Base-by-base conservation (phyloP, 78 protist genomes). In the Creolimax fragrantissima region DNA sequence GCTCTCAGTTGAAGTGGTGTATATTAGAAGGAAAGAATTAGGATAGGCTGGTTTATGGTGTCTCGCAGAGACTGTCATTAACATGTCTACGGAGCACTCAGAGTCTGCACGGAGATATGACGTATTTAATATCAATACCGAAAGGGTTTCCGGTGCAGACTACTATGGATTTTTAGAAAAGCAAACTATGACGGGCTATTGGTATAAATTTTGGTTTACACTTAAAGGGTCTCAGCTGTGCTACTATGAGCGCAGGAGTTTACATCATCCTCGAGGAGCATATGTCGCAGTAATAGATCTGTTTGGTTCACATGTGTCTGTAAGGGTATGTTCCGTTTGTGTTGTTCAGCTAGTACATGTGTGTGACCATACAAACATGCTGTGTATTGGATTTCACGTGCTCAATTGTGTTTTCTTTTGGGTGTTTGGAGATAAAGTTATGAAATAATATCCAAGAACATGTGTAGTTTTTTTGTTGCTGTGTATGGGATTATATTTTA, bases 181-280 rank as follows among this genome's bases (percentile, higher is more conserved):
- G 39, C 74, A 58, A 1, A 17, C 11, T 1, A 58, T 83, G 42
- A 83, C 86, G 1, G 86, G 86, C 5, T 83, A 83, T 41, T 83
- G 86, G 86, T 83, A 83, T 11, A 6, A 24, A 41, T 83, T 83
- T 41, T 83, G 86, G 86, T 83, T 83, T 41, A 35, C 86, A 5
- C 86, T 83, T 5, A 83, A 83, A 11, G 86, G 86, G 86, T 83
- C 86, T 5, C 86, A 83, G 86, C 86, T 83, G 5, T 39, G 35
- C 37, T 83, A 83, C 35, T 83, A 35, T 83, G 86, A 83, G 86
- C 35, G 86, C 6, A 24, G 37, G 86, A 24, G 86, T 24, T 6
- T 24, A 1, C 35, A 6, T 5, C 42, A 6, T 41, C 86, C 86
- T 1, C 5, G 86, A 83, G 86, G 86, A 5, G 35, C 1, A 2